Conservation (phyloP, 192 early-diverging fungal genomes). For the Mortierella hygrophila region DNA sequence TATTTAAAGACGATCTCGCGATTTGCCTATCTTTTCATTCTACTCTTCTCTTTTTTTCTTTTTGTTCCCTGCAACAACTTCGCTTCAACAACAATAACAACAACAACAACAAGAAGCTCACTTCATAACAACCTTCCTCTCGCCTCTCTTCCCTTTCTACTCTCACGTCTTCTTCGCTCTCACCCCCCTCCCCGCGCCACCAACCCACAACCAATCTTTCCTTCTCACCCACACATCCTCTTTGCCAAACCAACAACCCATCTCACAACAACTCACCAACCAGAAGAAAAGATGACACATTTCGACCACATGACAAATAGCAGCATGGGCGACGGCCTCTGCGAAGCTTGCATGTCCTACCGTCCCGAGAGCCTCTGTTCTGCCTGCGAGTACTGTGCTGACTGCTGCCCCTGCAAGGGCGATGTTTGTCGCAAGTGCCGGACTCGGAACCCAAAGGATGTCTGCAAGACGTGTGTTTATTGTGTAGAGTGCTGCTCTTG, state of each 20-base stretch:
- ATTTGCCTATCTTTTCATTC: not conserved
- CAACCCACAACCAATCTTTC: not conserved
- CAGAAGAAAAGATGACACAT: too few species aligned
- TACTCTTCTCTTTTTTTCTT: not conserved
- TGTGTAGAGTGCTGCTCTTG: constrained; percentile 9
- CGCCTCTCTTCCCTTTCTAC: too few species aligned
- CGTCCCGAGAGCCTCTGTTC: constrained; percentile 20
- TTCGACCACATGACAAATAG: not conserved
- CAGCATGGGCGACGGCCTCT: constrained; percentile 16
- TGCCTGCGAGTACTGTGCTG: constrained; percentile 9
- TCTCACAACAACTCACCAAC: too few species aligned
- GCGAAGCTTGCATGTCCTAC: constrained; percentile 20
- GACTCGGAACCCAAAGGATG: constrained; percentile 9
- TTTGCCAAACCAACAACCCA: not conserved
- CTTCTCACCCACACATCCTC: not conserved
- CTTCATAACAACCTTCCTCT: too few species aligned
- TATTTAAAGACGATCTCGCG: too few species aligned
- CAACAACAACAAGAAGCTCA: too few species aligned
- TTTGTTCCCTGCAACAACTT: not conserved
- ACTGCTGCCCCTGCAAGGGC: constrained; percentile 9
- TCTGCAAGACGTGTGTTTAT: constrained; percentile 15
- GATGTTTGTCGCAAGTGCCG: constrained; percentile 22
- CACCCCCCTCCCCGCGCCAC: not conserved
- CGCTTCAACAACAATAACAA: too few species aligned
- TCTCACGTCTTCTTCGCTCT: not conserved